Evolutionary conservation across 2,329 filamentous ascomycete species (phyloP).

Genomic region (Zelopaecilomyces penicillatus): DNA sequence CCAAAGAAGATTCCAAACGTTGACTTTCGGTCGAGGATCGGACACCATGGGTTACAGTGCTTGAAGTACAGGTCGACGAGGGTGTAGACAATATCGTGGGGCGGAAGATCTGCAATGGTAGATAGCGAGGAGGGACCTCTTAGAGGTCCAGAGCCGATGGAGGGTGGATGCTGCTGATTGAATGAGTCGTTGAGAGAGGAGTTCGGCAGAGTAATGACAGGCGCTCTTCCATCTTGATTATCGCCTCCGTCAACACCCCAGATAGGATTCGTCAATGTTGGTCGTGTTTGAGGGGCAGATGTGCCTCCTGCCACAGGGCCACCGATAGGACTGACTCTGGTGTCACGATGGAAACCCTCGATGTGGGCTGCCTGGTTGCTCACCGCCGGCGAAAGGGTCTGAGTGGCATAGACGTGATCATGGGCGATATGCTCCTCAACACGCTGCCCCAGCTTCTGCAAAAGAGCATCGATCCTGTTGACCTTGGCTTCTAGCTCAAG

Average conservation of each 20-base stretch:
- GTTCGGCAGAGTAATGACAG: background rate
- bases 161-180: conserved; percentile 3
- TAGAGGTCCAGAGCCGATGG: conserved; percentile 5
- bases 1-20: conserved; percentile 33
- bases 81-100: conserved; percentile 51
- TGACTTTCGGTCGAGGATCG: conserved; percentile 35
- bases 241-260: conserved; percentile 3
- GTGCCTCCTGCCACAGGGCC: conserved; percentile 7
- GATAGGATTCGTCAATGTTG: conserved; percentile 3
- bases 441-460: conserved; percentile 33
- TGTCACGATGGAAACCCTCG: conserved; percentile 15
- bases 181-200: conserved; percentile 1
- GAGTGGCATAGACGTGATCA: conserved; percentile 18
- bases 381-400: conserved; percentile 25
- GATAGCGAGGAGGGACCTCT: conserved; percentile 21
- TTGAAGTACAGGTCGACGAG: conserved; percentile 56
- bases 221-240: conserved; percentile 2
- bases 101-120: conserved; percentile 43
- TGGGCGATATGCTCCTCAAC: conserved; percentile 34
- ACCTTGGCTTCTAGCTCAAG: conserved; percentile 50
- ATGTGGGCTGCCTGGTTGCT: conserved; percentile 26
- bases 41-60: conserved; percentile 53
- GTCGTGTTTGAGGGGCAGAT: conserved; percentile 1
- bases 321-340: background rate
- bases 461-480: conserved; percentile 41